Conservation (phyloP, 2,329 filamentous ascomycete species). For the Exophiala phaeomuriformis region DNA sequence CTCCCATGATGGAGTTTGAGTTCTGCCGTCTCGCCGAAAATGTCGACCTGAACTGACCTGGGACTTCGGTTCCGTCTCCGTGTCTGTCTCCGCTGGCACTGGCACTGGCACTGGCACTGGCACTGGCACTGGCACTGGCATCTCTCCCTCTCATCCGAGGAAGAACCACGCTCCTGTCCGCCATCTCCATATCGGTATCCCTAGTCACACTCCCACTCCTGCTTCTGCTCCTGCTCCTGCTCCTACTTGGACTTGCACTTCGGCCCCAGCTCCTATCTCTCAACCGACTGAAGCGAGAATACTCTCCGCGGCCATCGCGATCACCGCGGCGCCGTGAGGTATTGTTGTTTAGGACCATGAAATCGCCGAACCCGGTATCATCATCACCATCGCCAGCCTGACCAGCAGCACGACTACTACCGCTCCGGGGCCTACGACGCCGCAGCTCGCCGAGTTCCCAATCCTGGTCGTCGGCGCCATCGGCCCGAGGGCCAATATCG, state of each 20-base stretch:
- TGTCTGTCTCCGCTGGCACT: too few relatives aligned
- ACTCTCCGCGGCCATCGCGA: slow-evolving; percentile 18
- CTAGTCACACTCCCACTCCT: neutral
- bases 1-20: too few relatives aligned
- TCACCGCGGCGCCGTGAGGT: slow-evolving; percentile 7
- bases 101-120: neutral
- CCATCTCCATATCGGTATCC: neutral
- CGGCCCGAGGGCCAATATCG: slow-evolving; percentile 20
- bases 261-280: neutral
- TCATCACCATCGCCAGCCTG: too few relatives aligned
- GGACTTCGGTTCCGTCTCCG: too few relatives aligned
- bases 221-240: neutral
- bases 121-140: neutral
- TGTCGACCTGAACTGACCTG: too few relatives aligned
- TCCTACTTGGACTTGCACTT: neutral
- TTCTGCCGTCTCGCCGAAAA: too few relatives aligned
- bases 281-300: slow-evolving; percentile 8
- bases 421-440: slow-evolving; percentile 3
- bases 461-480: slow-evolving; percentile 23
- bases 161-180: neutral
- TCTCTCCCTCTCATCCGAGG: neutral
- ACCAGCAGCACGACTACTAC: too few relatives aligned
- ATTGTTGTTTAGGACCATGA: slow-evolving; percentile 8
- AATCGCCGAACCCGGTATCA: slow-evolving; percentile 11
- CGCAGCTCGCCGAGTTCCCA: slow-evolving; percentile 16